Base-by-base conservation (phyloP, 2,329 filamentous ascomycete species). In the Rutstroemia sydowiana region DNA sequence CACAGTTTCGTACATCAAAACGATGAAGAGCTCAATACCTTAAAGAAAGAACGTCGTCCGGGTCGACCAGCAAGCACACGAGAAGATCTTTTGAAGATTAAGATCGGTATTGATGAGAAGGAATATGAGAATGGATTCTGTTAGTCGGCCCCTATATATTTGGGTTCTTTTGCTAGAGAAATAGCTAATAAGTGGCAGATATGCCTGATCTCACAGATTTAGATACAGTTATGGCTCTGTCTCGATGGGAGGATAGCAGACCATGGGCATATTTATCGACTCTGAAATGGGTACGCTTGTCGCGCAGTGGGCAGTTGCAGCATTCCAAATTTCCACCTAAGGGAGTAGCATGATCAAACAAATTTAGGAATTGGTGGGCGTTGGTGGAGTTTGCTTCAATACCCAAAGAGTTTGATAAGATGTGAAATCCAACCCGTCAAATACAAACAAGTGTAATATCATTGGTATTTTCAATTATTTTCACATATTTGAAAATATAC, bases 41-140 rank as follows among this genome's bases (percentile, higher is more conserved):
- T 87, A 45, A 87, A 87, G 66, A 82, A 82, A 61, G 73, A 81
- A 26, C 81, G 88, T 9, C 81, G 92, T 41, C 75, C 89, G 21
- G 92, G 92, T 14, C 79, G 92, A 48, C 90, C 92, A 8, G 76
- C 89, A 16, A 87, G 77, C 63, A 81, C 82, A 20, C 84, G 81
- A 55, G 89, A 96, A 67, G 87, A 91, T 59, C 72, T 88, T 18
- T 73, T 97, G 36, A 84, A 82, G 66, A 76, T 88, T 62, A 85
- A 82, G 58, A 83, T 87, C 50, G 76, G 79, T 13, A 72, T 72
- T 1, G 85, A 96, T 57, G 76, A 85, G 64, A 85, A 85, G 60
- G 93, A 98, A 72, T 88, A 87, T 59, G 78, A 84, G 57, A 82
- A 82, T 48, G 93, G 93, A 0, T 95, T 95, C 64, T 86, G 87